phyloP scores from a whole-genome alignment of 306 rosid species.

The Medicago ruthenica region DNA sequence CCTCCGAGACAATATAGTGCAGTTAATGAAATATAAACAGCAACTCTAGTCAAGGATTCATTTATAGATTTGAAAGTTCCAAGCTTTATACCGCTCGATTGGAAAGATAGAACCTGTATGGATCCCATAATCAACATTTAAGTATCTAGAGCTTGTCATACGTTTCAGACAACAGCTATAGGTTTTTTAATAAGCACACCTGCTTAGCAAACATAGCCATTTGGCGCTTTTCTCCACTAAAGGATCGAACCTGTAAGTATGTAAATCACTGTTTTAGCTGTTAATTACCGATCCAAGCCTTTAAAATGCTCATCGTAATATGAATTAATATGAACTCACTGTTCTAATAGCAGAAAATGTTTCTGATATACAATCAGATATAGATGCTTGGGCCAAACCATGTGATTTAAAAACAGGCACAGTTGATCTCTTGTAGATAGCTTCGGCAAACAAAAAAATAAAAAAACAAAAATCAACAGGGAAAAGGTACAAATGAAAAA shows the following conservation, averaged over 20 bases:
- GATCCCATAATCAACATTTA: conserved; percentile 41
- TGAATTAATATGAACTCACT: conserved; percentile 59
- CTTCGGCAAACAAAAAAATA: conserved; percentile 53
- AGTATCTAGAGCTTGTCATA: conserved; percentile 27
- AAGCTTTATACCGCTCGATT: conserved; percentile 87
- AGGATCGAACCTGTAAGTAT: conserved; percentile 81
- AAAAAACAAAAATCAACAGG: conserved; percentile 47
- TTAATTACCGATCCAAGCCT: conserved; percentile 34
- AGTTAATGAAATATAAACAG: conserved; percentile 79
- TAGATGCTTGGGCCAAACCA: conserved; percentile 89
- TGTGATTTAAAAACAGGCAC: conserved; percentile 82
- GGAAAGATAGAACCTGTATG: conserved; percentile 85
- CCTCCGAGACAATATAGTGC: conserved; percentile 92
- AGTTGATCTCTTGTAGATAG: conserved; percentile 93
- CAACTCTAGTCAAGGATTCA: conserved; percentile 90
- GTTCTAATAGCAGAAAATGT: conserved; percentile 97
- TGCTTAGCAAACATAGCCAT: conserved; percentile 80
- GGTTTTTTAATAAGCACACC: conserved; percentile 55
- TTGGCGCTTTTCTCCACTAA: conserved; percentile 94
- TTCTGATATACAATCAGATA: conserved; percentile 89
- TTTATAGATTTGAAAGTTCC: conserved; percentile 84
- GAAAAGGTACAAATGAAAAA: conserved; percentile 38
- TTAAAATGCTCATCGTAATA: conserved; percentile 7
- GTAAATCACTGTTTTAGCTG: conserved; percentile 38
- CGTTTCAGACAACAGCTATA: conserved; percentile 31